These are phyloP conservation scores for Lophium mytilinum DNA, from an alignment of 495 filamentous ascomycete genomes.

Conservation along the genomic window DNA sequence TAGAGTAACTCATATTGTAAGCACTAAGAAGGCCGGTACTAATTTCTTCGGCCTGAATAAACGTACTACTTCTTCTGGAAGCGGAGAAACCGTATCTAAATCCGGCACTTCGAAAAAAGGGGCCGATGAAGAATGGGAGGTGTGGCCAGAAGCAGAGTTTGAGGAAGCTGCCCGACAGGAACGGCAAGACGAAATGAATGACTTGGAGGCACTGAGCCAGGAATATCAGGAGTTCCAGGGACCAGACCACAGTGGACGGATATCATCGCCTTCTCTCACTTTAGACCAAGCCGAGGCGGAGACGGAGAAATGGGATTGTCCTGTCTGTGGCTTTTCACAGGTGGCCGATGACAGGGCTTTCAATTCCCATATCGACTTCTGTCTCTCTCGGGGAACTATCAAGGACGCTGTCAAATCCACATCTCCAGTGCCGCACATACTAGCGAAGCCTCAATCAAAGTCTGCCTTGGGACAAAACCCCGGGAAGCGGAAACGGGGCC, in stretches of 20 bases:
- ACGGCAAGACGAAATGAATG: slow-evolving; percentile 55
- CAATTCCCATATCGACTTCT: slow-evolving; percentile 92
- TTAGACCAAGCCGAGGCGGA: slow-evolving; percentile 5
- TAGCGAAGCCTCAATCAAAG: neutral
- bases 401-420: slow-evolving; percentile 47
- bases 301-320: slow-evolving; percentile 69
- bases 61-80: slow-evolving; percentile 5
- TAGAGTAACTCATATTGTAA: slow-evolving; percentile 77
- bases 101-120: neutral
- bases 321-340: slow-evolving; percentile 72
- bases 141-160: slow-evolving; percentile 62
- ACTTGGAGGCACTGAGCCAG: slow-evolving; percentile 56
- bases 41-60: slow-evolving; percentile 69
- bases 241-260: neutral
- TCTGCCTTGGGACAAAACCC: neutral
- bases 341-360: slow-evolving; percentile 66
- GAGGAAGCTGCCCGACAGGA: slow-evolving; percentile 58
- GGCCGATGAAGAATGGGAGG: slow-evolving; percentile 50
- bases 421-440: neutral
- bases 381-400: slow-evolving; percentile 78
- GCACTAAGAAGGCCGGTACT: slow-evolving; percentile 64
- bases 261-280: neutral
- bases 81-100: neutral
- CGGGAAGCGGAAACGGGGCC: neutral
- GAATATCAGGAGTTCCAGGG: slow-evolving; percentile 31